Base-by-base conservation (phyloP, 2,329 filamentous ascomycete species). In the Pseudogymnoascus sp. region DNA sequence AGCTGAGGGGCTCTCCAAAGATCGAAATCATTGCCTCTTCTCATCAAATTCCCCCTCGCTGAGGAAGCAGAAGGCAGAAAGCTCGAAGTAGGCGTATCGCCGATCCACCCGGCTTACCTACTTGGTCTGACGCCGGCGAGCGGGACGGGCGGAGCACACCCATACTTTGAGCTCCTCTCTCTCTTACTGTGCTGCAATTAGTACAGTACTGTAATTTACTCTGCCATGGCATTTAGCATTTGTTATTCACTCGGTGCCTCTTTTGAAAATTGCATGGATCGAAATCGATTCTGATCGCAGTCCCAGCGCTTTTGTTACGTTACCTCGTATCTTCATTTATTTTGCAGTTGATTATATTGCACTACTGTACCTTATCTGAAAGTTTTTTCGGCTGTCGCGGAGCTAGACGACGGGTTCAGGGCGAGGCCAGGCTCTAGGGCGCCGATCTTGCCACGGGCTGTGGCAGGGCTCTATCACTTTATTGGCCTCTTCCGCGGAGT, bases 301-400 rank as follows among this genome's bases (percentile, higher is more conserved):
- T 28, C 25, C 25, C 31, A 34, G 31, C 4, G 31, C 31, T 34
- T 53, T 53, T 53, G 43, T 25, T 53, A 53, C 43, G 43, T 31
- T 53, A 31, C 43, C 43, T 49, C 43, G 43, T 49, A 49, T 28
- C 23, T 49, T 49, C 43, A 49, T 49, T 49, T 49, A 49, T 28
- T 53, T 23, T 31, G 43, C 43, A 31, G n/a, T 31, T 7, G 43
- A 16, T 11, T 53, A 53, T 53, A 53, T 53, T 53, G 43, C 43
- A 53, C 43, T 53, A 53, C 43, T 53, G 43, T 53, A 53, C 43
- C 43, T 53, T 31, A 53, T 53, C 43, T 31, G 43, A 31, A 53
- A 37, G 18, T 43, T 53, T 53, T 53, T 53, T 53, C 23, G 43
- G 43, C 43, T 53, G 23, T 31, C 23, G 43, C 23, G 43, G 43